phyloP scores from a whole-genome alignment of 2,329 filamentous ascomycete genomes.

The Aspergillus fumigatus region DNA sequence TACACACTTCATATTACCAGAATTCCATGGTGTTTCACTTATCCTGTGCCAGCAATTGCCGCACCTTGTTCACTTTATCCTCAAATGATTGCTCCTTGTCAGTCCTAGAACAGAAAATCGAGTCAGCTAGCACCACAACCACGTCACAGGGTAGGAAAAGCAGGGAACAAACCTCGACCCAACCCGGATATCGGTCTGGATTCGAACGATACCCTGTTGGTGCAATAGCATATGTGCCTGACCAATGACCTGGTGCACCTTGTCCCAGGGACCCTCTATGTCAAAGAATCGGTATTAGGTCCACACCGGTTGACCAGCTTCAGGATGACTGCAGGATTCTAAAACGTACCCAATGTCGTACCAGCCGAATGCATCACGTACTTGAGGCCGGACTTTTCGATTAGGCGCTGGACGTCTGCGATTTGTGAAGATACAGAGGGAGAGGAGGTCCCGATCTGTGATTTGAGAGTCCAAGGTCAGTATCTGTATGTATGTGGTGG shows the following conservation, averaged over 20 bases:
- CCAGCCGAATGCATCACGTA: slow-evolving; percentile 92
- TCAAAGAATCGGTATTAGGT: slow-evolving; percentile 4
- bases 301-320: background rate
- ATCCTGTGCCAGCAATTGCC: slow-evolving; percentile 45
- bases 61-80: slow-evolving; percentile 68
- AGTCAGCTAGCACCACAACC: background rate
- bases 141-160: background rate
- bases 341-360: slow-evolving; percentile 74
- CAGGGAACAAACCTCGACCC: slow-evolving; percentile 63
- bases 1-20: background rate
- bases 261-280: slow-evolving; percentile 84
- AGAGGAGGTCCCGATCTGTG: slow-evolving; percentile 71
- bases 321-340: background rate
- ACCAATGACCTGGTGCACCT: slow-evolving; percentile 79
- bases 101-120: slow-evolving; percentile 50
- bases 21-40: background rate
- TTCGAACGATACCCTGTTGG: slow-evolving; percentile 68
- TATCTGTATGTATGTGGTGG: background rate
- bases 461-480: background rate
- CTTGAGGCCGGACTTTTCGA: slow-evolving; percentile 73
- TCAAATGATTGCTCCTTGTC: slow-evolving; percentile 79
- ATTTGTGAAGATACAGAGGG: slow-evolving; percentile 77
- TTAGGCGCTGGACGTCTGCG: slow-evolving; percentile 78
- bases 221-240: slow-evolving; percentile 78
- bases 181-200: slow-evolving; percentile 84